Percentiles rank a stretch among this genome's conserved stretches.
Conservation (phyloP, 495 filamentous ascomycete species). For the Neurospora intermedia region DNA sequence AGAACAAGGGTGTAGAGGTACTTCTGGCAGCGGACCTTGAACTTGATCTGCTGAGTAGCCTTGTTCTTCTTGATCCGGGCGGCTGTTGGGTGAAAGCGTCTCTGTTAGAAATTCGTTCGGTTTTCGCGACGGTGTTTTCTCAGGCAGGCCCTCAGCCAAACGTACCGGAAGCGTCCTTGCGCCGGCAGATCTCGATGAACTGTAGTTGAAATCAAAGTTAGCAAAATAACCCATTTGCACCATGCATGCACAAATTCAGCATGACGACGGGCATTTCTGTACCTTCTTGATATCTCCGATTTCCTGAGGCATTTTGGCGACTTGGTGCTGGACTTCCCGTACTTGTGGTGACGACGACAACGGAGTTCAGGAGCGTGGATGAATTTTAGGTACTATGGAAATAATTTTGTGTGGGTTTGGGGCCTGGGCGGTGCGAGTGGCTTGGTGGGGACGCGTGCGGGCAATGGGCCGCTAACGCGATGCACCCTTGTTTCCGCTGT, state of each 20-base stretch:
- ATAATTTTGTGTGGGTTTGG: constrained; percentile 25
- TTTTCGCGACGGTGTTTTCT: not conserved
- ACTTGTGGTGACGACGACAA: constrained; percentile 15
- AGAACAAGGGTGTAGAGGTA: constrained; percentile 95
- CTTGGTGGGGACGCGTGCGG: not conserved
- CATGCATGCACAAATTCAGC: not conserved
- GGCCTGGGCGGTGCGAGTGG: constrained; percentile 6
- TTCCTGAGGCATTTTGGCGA: constrained; percentile 85
- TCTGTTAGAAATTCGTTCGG: constrained; percentile 27
- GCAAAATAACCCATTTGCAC: not conserved
- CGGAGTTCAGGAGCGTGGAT: constrained; percentile 19
- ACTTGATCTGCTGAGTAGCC: constrained; percentile 84
- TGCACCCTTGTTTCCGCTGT: not conserved
- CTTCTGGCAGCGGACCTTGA: constrained; percentile 97
- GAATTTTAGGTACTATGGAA: constrained; percentile 19
- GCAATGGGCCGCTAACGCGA: not conserved
- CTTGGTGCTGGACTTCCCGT: constrained; percentile 22
- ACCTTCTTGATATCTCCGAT: constrained; percentile 93
- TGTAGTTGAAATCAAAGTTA: constrained; percentile 34
- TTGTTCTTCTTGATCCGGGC: constrained; percentile 96
- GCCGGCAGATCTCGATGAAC: constrained; percentile 99
- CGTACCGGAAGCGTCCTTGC: constrained; percentile 95
- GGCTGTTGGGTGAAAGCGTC: constrained; percentile 41
- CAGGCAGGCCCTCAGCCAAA: constrained; percentile 16
- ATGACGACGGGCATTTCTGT: constrained; percentile 1